These are phyloP conservation scores for Flaveria linearis DNA, from an alignment of 129 eudicot species.

Conservation along the genomic window DNA sequence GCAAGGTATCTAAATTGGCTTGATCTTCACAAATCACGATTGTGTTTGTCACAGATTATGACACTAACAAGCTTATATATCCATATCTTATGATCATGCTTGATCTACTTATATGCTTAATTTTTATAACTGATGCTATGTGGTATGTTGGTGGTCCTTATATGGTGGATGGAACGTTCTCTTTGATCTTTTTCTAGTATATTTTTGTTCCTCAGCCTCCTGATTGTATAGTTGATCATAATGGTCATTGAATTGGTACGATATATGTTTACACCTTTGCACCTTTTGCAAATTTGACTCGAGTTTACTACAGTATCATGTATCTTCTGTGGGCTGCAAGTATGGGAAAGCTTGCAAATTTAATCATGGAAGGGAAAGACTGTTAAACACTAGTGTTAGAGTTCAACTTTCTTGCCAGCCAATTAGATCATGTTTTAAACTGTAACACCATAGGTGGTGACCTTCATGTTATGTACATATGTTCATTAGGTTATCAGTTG, in stretches of 20 bases:
- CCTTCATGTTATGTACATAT: background rate
- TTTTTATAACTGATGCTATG: conserved; percentile 12
- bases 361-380: conserved; percentile 50
- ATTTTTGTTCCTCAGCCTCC: background rate
- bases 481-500: background rate
- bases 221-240: background rate
- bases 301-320: conserved; percentile 59
- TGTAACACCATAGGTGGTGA: conserved; percentile 2
- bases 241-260: background rate
- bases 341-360: conserved; percentile 54
- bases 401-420: conserved; percentile 55
- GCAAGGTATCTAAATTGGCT: conserved; percentile 60
- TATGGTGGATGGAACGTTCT: background rate
- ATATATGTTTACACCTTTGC: conserved; percentile 19
- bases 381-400: conserved; percentile 35
- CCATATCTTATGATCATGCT: conserved; percentile 10
- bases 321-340: conserved; percentile 79
- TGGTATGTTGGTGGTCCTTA: background rate
- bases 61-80: background rate
- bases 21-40: background rate
- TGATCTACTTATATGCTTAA: conserved; percentile 22
- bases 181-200: background rate
- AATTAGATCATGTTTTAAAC: background rate
- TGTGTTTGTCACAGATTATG: background rate
- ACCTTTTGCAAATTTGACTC: conserved; percentile 3